Base-by-base conservation (phyloP, 306 rosid genomes). In the Hippophae gyantsensis region DNA sequence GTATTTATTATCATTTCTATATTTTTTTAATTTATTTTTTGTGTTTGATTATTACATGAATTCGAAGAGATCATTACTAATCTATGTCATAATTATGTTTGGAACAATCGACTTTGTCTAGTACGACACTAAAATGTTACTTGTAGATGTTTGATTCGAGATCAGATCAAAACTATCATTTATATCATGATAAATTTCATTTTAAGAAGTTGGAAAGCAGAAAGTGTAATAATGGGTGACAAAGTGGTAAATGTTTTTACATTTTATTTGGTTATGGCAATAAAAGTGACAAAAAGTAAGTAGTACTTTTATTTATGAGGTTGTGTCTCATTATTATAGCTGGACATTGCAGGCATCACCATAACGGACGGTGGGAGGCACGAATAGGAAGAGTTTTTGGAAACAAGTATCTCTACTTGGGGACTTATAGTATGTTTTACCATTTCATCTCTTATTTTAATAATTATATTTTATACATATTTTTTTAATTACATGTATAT, bases 281-380 rank as follows among this genome's bases (percentile, higher is more conserved):
- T 18, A 18, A 18, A 18, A 18, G 0, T 48, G 52, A 48, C 13
- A 12, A 10, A 10, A 18, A 11, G 0, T 13, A 6, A 10, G 7
- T 49, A 5, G 5, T 3, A 13, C 7, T 49, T 13, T 11, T 11
- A 38, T 9, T 62, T 13, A n/a, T 48, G n/a, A 18, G 23, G 38
- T 63, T 25, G 8, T 44, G 58, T 32, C 38, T 32, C 1, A 18
- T 18, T 32, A 32, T 32, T 32, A 32, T 2, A 32, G 5, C 5
- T 32, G 43, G 13, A 64, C 25, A 8, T 11, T 7, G 5, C 54
- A 74, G 99, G 67, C 99, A 93, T 81, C 99, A 93, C 56, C 97
- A 92, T 48, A 92, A 92, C 26, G 97, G 97, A 0, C 77, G 99
- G 12, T 93, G 99, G 99, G 99, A 93, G 74, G 99, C 99, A 13